Conservation (phyloP, 208 protist species). For the Trypanosoma vivax region DNA sequence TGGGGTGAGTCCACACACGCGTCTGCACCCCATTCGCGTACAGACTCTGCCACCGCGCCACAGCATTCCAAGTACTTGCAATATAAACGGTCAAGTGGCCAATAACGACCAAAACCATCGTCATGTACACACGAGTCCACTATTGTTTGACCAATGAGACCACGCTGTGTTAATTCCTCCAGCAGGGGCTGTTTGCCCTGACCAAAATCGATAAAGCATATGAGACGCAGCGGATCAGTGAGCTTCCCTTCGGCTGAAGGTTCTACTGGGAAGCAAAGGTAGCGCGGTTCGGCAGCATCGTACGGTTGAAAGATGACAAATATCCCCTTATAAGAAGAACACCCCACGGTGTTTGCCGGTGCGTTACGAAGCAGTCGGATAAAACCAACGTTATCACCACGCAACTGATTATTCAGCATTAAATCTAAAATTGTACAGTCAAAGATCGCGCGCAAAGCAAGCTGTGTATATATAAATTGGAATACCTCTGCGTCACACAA, state of each 20-base stretch:
- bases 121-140: slow-evolving; percentile 77
- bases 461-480: slow-evolving; percentile 78
- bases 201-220: slow-evolving; percentile 80
- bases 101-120: slow-evolving; percentile 83
- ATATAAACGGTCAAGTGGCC: slow-evolving; percentile 77
- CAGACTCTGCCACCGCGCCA: slow-evolving; percentile 29
- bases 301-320: slow-evolving; percentile 45
- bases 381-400: slow-evolving; percentile 84
- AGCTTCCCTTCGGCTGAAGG: neutral
- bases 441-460: slow-evolving; percentile 57
- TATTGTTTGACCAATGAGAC: slow-evolving; percentile 68
- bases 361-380: slow-evolving; percentile 18
- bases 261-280: slow-evolving; percentile 58
- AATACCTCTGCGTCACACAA: slow-evolving; percentile 70
- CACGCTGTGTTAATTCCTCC: slow-evolving; percentile 29
- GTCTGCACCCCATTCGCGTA: slow-evolving; percentile 44
- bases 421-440: slow-evolving; percentile 78
- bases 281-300: slow-evolving; percentile 27
- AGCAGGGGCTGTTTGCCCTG: slow-evolving; percentile 73
- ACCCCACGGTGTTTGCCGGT: slow-evolving; percentile 1
- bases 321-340: slow-evolving; percentile 49
- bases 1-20: slow-evolving; percentile 35
- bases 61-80: slow-evolving; percentile 57
- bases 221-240: slow-evolving; percentile 35
- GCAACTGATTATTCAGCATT: slow-evolving; percentile 80